A percentile compares a stretch with the other conserved stretches of the same genome.
These are phyloP conservation scores for Acanthamoeba lenticulata DNA, from an alignment of 208 protist genomes.

Conservation along the genomic window DNA sequence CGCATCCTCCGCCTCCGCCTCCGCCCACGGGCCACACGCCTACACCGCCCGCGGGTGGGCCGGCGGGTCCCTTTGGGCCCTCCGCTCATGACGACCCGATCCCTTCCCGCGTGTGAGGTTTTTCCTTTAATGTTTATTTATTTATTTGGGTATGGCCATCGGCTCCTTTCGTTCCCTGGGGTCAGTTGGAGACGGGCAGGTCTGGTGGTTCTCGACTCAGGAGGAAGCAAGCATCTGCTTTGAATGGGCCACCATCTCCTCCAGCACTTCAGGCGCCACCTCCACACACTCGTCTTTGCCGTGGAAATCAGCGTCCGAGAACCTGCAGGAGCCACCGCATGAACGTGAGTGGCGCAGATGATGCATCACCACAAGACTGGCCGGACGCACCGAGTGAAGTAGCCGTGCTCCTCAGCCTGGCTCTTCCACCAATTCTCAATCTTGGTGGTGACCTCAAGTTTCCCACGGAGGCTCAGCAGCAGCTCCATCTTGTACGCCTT, in stretches of 20 bases:
- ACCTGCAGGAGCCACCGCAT: neutral
- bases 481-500: conserved; percentile 41
- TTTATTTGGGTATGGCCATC: too few species aligned
- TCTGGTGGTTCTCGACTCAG: neutral
- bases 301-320: conserved; percentile 51
- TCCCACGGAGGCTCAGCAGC: conserved; percentile 28
- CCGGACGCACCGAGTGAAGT: neutral
- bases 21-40: too few species aligned
- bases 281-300: conserved; percentile 50
- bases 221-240: neutral
- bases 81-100: too few species aligned
- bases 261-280: neutral
- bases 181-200: too few species aligned
- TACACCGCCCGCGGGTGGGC: too few species aligned
- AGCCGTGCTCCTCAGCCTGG: neutral
- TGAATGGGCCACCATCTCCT: neutral
- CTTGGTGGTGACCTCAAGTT: conserved; percentile 29
- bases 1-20: too few species aligned
- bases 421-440: conserved; percentile 65
- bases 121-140: too few species aligned
- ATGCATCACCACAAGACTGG: neutral
- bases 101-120: too few species aligned
- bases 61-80: too few species aligned
- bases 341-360: neutral
- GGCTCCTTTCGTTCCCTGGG: too few species aligned